phyloP scores from a whole-genome alignment of 305 asterid species.

The Solanum hybrid region DNA sequence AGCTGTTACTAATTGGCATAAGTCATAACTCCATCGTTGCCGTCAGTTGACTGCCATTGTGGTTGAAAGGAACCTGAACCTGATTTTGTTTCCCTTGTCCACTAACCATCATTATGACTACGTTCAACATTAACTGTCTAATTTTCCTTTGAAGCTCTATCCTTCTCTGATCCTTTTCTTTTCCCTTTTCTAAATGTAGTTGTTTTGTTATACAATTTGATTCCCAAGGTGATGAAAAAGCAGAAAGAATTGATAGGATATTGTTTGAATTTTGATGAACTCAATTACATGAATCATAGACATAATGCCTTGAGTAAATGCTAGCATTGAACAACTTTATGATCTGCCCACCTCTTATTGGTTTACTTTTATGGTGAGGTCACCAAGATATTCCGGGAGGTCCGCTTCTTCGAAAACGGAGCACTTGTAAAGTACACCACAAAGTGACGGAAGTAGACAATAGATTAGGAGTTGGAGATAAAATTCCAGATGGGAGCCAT shows the following conservation, averaged over 20 bases:
- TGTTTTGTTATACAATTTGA: not conserved
- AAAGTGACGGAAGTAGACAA: slow-evolving; percentile 60
- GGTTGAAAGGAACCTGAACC: not conserved
- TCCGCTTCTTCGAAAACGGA: slow-evolving; percentile 8
- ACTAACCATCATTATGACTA: not conserved
- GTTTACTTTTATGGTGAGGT: slow-evolving; percentile 18
- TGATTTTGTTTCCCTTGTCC: not conserved
- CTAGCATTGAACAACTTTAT: not conserved
- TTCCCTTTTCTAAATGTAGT: not conserved
- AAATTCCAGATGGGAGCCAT: slow-evolving; percentile 34
- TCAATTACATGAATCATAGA: not conserved
- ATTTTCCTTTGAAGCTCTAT: not conserved
- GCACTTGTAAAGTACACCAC: slow-evolving; percentile 40
- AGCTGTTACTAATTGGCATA: not conserved
- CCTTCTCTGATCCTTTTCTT: not conserved
- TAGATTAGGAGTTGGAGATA: slow-evolving; percentile 46
- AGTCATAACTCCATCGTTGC: not conserved
- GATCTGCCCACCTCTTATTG: not conserved
- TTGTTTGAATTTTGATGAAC: not conserved
- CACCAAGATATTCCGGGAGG: slow-evolving; percentile 19
- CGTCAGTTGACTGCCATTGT: not conserved
- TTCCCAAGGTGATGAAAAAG: not conserved
- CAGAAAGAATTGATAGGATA: not conserved
- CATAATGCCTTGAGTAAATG: not conserved
- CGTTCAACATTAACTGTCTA: not conserved